Base-by-base conservation (phyloP, 1,139 yeast genomes). In the Sugiyamaella pinicola region DNA sequence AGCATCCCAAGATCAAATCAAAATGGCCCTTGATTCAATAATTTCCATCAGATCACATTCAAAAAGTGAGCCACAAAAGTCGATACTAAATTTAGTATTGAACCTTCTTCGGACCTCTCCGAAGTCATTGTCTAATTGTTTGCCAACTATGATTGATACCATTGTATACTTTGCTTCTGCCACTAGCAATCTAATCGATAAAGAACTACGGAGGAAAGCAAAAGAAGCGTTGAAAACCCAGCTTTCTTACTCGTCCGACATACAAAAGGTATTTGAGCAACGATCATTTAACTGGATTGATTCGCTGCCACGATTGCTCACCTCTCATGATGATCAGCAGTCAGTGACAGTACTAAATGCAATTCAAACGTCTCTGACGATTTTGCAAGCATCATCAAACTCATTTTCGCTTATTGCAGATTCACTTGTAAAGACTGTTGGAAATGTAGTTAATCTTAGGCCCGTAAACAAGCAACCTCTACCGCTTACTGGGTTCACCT, bases 1-100 rank as follows among this genome's bases (percentile, higher is more conserved):
- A 17, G 88, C 84, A 0, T 84, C 91, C 0, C 74, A 85, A 1
- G 71, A 73, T 29, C 93, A 87, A 62, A 74, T 87, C 21, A 78
- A 62, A 68, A 4, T 64, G 71, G 56, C 66, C 1, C 49, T 68
- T 37, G 61, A 61, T 42, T 53, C 58, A n/a, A 51, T 68, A 17
- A 40, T 55, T 1, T 46, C 58, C 1, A 37, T 69, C 0, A 55
- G 68, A 13, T 51, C 61, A 1, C 72, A 72, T 38, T 37, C 59
- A 9, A 65, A 70, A 24, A 54, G 59, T 1, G 74, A 72, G 42
- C 74, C 76, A 0, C 63, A 67, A 26, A 57, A 57, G 10, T 61
- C 71, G 0, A 49, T 76, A 8, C 63, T 67, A 31, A 53, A 55
- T 0, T 64, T 78, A n/a, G 67, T 70, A 21, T 38, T 64, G 2